Base-by-base conservation (phyloP, 495 filamentous ascomycete species). In the Niebla homalea region DNA sequence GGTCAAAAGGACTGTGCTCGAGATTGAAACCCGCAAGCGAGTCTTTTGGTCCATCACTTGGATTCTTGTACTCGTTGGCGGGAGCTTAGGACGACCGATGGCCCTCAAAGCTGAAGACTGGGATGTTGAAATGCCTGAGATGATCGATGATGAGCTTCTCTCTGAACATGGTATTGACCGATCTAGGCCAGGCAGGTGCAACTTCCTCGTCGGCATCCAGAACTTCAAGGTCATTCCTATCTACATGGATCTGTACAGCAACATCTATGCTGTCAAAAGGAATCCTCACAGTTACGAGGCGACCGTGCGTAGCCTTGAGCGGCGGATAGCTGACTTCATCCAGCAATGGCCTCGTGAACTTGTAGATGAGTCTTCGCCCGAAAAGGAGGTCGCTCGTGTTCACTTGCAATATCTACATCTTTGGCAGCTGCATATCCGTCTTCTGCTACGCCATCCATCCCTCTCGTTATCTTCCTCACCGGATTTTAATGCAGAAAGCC, bases 51-150 rank as follows among this genome's bases (percentile, higher is more conserved):
- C 72, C 11, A 67, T 87, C 41, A 60, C 85, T 18, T 66, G 70
- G 21, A 70, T 87, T 15, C 68, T 79, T 43, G 70, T 83, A 21
- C 75, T 74, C 8, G 64, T 89, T 23, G 80, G 81, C 56, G 82
- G 83, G 29, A 84, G 81, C 48, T 70, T 89, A 25, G 85, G 85
- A 25, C 70, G 81, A 36, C 85, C 85, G 16, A 86, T 89, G 81
- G 71, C 80, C 2, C 67, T 90, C 16, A 70, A 76, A 21, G 49
- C 76, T 11, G 77, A 83, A 35, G 85, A 90, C 58, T 79, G 83
- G 57, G 86, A 89, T 59, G 73, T 83, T 39, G 85, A 87, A 52
- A 73, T 87, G 23, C 86, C 84, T 1, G 74, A 84, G 44, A 62
- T 74, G 15, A 68, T 88, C 43, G 67, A 81, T 51, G 85, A 90